These are phyloP conservation scores for Alternaria sp. DNA, from an alignment of 2,329 filamentous ascomycete genomes.

Conservation along the genomic window DNA sequence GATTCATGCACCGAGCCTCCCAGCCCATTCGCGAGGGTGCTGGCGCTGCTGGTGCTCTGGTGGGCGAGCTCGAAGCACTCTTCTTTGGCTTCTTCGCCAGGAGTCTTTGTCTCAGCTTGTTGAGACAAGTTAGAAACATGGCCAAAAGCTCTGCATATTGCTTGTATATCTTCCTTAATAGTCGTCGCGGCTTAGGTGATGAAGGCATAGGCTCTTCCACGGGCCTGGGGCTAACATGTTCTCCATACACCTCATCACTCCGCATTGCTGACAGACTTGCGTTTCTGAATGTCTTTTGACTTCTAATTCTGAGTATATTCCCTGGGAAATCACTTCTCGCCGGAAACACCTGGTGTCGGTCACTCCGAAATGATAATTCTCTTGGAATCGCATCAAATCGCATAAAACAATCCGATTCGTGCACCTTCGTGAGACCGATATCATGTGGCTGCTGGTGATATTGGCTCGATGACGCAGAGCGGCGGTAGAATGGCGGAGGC, in stretches of 20 bases:
- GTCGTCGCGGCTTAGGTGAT: background rate
- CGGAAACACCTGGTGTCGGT: background rate
- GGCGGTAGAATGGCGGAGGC: background rate
- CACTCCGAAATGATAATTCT: background rate
- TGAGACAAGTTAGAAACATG: background rate
- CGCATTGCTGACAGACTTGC: background rate
- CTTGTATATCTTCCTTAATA: background rate
- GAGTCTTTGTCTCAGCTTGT: background rate
- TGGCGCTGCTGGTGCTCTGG: background rate
- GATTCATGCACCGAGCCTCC: background rate
- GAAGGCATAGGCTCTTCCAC: background rate
- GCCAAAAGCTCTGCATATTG: background rate
- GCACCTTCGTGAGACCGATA: background rate
- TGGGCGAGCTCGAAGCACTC: background rate
- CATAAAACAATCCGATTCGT: background rate
- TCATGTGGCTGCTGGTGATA: background rate
- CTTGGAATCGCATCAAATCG: background rate
- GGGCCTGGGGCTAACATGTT: background rate
- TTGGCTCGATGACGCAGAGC: background rate
- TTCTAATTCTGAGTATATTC: background rate
- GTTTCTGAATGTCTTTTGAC: background rate
- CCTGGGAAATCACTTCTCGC: background rate
- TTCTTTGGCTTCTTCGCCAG: background rate
- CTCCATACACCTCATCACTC: background rate
- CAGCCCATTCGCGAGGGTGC: background rate